Base-by-base conservation (phyloP, 805 yeast genomes). In the Starmerella vitae region DNA sequence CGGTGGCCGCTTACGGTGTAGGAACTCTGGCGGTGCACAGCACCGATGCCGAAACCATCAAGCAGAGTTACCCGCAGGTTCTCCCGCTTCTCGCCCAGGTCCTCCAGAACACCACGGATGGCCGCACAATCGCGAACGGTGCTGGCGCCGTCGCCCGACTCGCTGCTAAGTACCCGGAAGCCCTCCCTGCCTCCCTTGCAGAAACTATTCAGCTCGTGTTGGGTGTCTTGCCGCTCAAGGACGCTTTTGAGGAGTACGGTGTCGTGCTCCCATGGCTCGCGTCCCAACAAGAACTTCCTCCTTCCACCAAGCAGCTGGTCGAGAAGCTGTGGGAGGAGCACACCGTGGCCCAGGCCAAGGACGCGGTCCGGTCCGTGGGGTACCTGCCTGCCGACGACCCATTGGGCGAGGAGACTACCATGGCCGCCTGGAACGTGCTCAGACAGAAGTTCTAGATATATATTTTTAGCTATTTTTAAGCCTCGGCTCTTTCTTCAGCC, bases 61-160 rank as follows among this genome's bases (percentile, higher is more conserved):
- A 79, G 29, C 60, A 76, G 28, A 64, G 72, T 33, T 88, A 77
- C 63, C 76, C 75, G 46, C 66, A 73, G 34, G 72, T 88, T 42
- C 70, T 91, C 58, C 67, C 67, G 53, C 68, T 76, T 33, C 61
- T 80, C 49, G 78, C 78, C 44, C 77, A 78, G 57, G 65, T 85
- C 52, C 67, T 91, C 56, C 74, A 72, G 61, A 83, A 81, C 59
- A 75, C 72, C 60, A 78, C 74, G 44, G 72, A 82, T 51, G 77
- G 78, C 63, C 72, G 94, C 65, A 75, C 93, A 5, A 74, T 73
- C 50, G 95, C 97, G 44, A 91, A 91, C 60, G 94, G 94, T 4
- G 79, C 91, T 60, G 98, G 98, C 32, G 91, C 97, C 71, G 94
- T 86, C 42, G 86, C 94, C 14, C 76, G 98, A 63, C 70, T 91